Base-by-base conservation (phyloP, 768 basidiomycete species). In the Guyanaporus albipodus region DNA sequence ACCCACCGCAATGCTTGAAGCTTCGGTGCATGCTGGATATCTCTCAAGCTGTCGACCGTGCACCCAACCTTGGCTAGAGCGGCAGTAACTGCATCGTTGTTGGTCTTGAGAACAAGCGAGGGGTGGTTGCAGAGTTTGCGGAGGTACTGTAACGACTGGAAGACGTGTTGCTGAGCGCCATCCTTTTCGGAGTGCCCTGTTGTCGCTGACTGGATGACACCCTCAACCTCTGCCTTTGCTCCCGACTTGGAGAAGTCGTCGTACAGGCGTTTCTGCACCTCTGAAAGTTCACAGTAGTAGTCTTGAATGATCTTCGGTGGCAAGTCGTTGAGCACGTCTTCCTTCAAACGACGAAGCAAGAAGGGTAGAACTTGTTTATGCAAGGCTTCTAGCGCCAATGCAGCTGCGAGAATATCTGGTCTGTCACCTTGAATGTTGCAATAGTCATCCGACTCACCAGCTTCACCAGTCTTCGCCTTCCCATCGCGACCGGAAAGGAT, bases 281-380 rank as follows among this genome's bases (percentile, higher is more conserved):
- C 89, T 0, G 95, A 97, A 4, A 99, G 77, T 62, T 98, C 95
- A 73, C 94, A 97, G 61, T 97, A 94, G 65, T 98, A 98, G 64
- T 99, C 96, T 67, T 99, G 96, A 47, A 99, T 98, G 66, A 99
- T 99, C 72, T 99, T 98, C 4, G 96, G 96, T 2, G 96, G 96
- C 3, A 99, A 73, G 62, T 99, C 96, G 51, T 91, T 71, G 46
- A 99, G 72, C 23, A 99, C 96, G 60, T 99, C 93, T 69, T 99
- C 96, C 65, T 99, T 99, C 63, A 99, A 71, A 19, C 96, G 85
- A 33, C 96, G 90, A 14, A 99, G 76, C 33, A 99, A 72, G 79
- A 99, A 99, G 2, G 96, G 96, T n/a, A 99, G 70, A 21, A 98
- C 95, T 75, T 99, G 96, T 68, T 99, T 99, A 66, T 98, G 96